Base-by-base conservation (phyloP, 78 protist species). In the Dictyostelium discoideum region DNA sequence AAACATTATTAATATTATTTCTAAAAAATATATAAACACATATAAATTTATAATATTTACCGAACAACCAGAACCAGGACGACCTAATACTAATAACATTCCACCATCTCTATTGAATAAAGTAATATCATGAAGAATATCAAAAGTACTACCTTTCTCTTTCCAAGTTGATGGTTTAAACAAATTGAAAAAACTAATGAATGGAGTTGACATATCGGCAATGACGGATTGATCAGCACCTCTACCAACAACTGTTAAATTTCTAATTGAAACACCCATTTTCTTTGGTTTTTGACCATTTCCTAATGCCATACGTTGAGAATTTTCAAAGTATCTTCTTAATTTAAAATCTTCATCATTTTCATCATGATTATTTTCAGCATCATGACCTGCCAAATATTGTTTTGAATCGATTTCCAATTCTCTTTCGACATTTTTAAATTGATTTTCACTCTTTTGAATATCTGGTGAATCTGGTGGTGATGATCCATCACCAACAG, bases 71-170 rank as follows among this genome's bases (percentile, higher is more conserved):
- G 83, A 13, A 32, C 83, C 83, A 6, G 83, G 83, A 32, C 83
- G 69, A 74, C 95, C 96, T 24, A 92, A 50, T 37, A 92, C 96
- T 88, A 92, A 86, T n/a, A 92, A 76, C 96, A 92, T 92, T 48
- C 85, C 46, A 83, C 96, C 96, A 74, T 93, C 96, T 67, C 72
- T 85, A 80, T 86, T 76, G 39, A 86, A 93, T 13, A 50, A 57
- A 79, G 39, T 77, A 2, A 93, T 87, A 37, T 93, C 78, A 40
- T 93, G 84, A 26, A 93, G 60, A 76, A 93, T 93, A 77, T 93
- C 78, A 29, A 93, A 93, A 4, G 84, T 84, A 22, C 93, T 29
- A 16, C 22, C 32, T 44, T 74, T 74, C 37, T 26, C 20, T 37
- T 5, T 74, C 48, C 77, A 84, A 10, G 74, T 26, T 24, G 32